Base-by-base conservation (phyloP, 2,329 filamentous ascomycete species). In the Nemania serpens region DNA sequence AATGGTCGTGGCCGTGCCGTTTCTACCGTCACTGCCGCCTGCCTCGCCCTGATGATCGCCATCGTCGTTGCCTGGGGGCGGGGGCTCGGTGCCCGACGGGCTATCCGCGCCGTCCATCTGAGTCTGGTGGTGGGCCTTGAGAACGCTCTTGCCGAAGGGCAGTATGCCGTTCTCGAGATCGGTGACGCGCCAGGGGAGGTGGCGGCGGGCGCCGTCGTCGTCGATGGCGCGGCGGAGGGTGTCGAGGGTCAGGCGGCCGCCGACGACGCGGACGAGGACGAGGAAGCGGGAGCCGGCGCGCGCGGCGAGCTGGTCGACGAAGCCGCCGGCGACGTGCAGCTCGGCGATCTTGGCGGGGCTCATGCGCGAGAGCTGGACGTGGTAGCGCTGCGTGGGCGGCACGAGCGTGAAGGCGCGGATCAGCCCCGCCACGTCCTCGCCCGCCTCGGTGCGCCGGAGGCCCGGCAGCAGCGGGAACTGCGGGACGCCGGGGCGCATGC, bases 141-240 rank as follows among this genome's bases (percentile, higher is more conserved):
- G 12, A 17, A 68, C 36, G 54, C 69, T 71, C 61, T 66, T 70
- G 15, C 73, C 73, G 42, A 74, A 75, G 36, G 72, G 70, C 55
- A 74, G 54, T 43, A 70, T 71, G 15, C 70, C 69, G 13, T 64
- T 51, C 34, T 58, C 63, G 39, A 73, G 65, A 46, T 69, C 69
- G 56, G 66, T 62, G 52, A 74, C 48, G 54, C 68, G 64, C 79
- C 79, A 80, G 6, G 75, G 65, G 54, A 79, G 70, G 54, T 76
- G 76, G 52, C 81, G 76, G 29, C 72, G 71, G 5, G 52, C 52
- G n/a, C 77, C 79, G 69, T 84, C 81, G 11, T 73, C 73, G 4
- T 68, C 69, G 50, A 84, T 75, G 39, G 77, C 75, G 29, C 63
- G 66, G 45, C 70, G 73, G 41, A 84, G 67, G 18, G 68, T 71